phyloP scores from a whole-genome alignment of 345 rosid genomes.

The Camelina sativa region DNA sequence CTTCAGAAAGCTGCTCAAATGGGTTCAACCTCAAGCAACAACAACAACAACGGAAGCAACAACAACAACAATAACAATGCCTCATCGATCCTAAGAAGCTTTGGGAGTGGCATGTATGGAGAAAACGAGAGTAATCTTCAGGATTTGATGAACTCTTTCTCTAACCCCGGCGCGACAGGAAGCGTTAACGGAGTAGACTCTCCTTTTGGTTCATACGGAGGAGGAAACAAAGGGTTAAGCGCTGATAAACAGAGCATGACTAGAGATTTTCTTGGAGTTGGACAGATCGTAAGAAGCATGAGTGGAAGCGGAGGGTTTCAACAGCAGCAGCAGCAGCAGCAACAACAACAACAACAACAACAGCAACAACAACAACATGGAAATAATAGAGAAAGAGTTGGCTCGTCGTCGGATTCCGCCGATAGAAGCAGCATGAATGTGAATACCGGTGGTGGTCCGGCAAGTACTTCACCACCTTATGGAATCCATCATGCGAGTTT shows the following conservation, averaged over 20 bases:
- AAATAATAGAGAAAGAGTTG: slow-evolving; percentile 40
- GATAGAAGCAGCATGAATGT: slow-evolving; percentile 46
- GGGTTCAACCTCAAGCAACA: slow-evolving; percentile 65
- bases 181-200: slow-evolving; percentile 46
- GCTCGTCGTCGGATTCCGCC: slow-evolving; percentile 52
- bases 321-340: slow-evolving; percentile 38
- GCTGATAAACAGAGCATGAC: slow-evolving; percentile 60
- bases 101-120: slow-evolving; percentile 51
- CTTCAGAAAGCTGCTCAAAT: slow-evolving; percentile 86
- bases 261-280: slow-evolving; percentile 82
- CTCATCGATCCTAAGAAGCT: slow-evolving; percentile 59
- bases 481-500: slow-evolving; percentile 47
- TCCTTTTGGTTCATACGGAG: slow-evolving; percentile 43
- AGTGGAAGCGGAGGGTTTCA: slow-evolving; percentile 52
- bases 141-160: slow-evolving; percentile 63
- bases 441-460: slow-evolving; percentile 46
- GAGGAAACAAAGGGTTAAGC: slow-evolving; percentile 33
- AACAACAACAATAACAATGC: slow-evolving; percentile 48
- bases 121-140: slow-evolving; percentile 64
- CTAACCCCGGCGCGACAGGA: slow-evolving; percentile 45
- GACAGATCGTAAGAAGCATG: slow-evolving; percentile 62
- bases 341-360: slow-evolving; percentile 17
- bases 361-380: slow-evolving; percentile 28
- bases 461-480: slow-evolving; percentile 44
- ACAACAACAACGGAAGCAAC: slow-evolving; percentile 31